phyloP scores from a whole-genome alignment of 2,329 filamentous ascomycete species.

The Endoconidiophora polonica region DNA sequence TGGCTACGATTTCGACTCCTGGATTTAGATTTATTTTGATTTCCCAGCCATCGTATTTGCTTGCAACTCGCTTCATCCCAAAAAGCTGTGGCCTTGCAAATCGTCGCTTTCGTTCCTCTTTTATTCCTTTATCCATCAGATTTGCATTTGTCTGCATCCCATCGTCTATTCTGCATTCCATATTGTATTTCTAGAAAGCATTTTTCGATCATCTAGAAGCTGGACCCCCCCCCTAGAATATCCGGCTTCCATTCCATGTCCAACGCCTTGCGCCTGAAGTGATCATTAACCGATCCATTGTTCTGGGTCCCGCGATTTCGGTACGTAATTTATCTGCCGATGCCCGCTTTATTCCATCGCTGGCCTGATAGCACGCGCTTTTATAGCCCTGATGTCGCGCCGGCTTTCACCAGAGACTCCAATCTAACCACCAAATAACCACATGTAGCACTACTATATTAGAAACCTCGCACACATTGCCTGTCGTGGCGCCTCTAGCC shows the following conservation, averaged over 20 bases:
- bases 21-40: background rate
- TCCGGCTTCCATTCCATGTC: no score
- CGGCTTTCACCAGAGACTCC: background rate
- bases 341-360: background rate
- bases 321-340: background rate
- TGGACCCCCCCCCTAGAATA: no score
- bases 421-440: background rate
- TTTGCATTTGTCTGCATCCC: background rate
- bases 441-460: background rate
- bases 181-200: no score
- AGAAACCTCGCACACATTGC: background rate
- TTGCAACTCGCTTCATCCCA: background rate
- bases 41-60: constrained; percentile 2
- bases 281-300: background rate
- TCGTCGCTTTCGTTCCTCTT: background rate
- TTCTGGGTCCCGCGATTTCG: constrained; percentile 1
- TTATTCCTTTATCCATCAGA: background rate
- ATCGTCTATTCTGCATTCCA: no score
- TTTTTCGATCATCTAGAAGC: no score
- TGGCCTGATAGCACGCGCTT: background rate
- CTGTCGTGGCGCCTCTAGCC: constrained; percentile 12
- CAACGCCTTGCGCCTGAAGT: no score
- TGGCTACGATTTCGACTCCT: background rate
- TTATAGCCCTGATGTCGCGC: background rate
- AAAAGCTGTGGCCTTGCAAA: background rate